phyloP scores from a whole-genome alignment of 2,329 filamentous ascomycete species.

The Grosmannia huntii region DNA sequence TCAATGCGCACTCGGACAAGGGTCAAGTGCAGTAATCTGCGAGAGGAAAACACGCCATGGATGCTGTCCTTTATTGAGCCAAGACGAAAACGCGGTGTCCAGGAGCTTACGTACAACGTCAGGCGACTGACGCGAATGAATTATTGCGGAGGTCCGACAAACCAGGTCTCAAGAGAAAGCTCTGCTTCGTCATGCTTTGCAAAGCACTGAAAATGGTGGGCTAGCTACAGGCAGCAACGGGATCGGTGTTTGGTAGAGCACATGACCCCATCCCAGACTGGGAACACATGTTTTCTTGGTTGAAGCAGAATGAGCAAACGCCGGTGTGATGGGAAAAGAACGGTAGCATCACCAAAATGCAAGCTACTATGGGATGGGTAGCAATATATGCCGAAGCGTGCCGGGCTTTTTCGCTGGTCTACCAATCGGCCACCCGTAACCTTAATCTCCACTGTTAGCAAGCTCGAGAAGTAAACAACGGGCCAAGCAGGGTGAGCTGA shows the following conservation, averaged over 20 bases:
- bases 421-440: background rate
- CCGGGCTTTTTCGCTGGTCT: background rate
- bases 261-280: background rate
- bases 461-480: background rate
- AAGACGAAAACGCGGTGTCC: too few species aligned
- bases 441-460: background rate
- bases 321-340: background rate
- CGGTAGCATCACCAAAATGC: background rate
- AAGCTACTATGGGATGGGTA: background rate
- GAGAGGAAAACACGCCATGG: too few species aligned
- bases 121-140: too few species aligned
- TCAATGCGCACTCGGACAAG: too few species aligned
- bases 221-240: background rate
- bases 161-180: too few species aligned
- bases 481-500: background rate
- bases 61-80: too few species aligned
- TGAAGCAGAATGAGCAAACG: background rate
- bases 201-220: background rate
- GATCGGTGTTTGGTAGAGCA: background rate
- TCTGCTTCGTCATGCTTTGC: background rate
- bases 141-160: too few species aligned
- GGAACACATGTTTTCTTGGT: background rate
- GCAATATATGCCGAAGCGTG: background rate
- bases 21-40: too few species aligned
- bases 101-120: too few species aligned